A percentile compares a stretch with the other conserved stretches of the same genome.
These are phyloP conservation scores for Russula ochroleuca DNA, from an alignment of 768 basidiomycete species.

Conservation along the genomic window DNA sequence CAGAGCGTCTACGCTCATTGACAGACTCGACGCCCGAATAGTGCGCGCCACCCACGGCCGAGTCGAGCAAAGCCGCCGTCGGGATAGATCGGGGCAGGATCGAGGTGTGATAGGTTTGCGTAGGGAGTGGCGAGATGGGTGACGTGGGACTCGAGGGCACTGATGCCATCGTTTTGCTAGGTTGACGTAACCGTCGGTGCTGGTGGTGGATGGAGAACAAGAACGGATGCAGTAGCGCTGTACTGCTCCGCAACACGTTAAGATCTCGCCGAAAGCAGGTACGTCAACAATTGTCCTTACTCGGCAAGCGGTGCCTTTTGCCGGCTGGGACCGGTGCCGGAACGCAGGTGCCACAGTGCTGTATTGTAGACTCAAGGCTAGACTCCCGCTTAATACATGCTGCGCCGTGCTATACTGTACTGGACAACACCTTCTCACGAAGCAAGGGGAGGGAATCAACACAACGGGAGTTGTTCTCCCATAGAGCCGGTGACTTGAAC, in stretches of 20 bases:
- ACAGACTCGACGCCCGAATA: slow-evolving; percentile 51
- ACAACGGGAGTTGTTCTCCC: too few relatives aligned
- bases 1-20: slow-evolving; percentile 30
- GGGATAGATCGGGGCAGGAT: slow-evolving; percentile 42
- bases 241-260: slow-evolving; percentile 1
- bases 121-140: slow-evolving; percentile 32
- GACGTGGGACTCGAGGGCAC: slow-evolving; percentile 1
- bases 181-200: neutral
- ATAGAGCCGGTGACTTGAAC: too few relatives aligned
- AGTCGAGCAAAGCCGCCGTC: slow-evolving; percentile 50
- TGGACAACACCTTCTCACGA: too few relatives aligned
- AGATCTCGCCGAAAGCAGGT: neutral
- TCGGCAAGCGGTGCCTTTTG: neutral
- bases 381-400: too few relatives aligned
- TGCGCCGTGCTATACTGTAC: too few relatives aligned
- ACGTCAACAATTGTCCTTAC: neutral
- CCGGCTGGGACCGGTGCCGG: neutral
- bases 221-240: neutral
- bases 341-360: too few relatives aligned
- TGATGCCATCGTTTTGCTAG: neutral
- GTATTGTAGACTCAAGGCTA: too few relatives aligned
- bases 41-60: slow-evolving; percentile 58
- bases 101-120: slow-evolving; percentile 46
- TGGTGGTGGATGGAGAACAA: slow-evolving; percentile 1
- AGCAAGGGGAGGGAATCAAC: too few relatives aligned